A percentile compares a stretch with the other conserved stretches of the same genome.
Evolutionary conservation across 2,329 filamentous ascomycete species (phyloP).

Genomic region (Rhinocladiella similis): DNA sequence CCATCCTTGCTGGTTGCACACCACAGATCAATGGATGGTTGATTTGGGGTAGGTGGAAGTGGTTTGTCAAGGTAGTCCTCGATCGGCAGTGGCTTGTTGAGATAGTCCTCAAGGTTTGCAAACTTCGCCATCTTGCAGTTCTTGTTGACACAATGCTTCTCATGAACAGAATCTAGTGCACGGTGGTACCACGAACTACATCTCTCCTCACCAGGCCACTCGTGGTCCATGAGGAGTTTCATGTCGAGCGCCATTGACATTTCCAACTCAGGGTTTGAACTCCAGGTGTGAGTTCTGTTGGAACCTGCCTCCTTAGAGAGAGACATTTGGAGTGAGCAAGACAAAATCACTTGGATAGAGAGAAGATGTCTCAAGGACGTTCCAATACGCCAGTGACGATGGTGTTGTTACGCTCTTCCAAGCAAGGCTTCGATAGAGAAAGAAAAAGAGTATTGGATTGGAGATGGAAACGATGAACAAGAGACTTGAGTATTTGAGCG

Average conservation of each 20-base stretch:
- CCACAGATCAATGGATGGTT: slow-evolving; percentile 16
- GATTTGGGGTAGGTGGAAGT: slow-evolving; percentile 18
- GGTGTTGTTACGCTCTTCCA: background rate
- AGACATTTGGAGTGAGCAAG: background rate
- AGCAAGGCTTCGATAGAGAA: background rate
- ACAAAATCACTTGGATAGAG: too few relatives aligned
- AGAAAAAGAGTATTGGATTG: background rate
- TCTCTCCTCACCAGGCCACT: background rate
- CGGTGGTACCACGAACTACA: background rate
- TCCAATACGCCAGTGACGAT: background rate
- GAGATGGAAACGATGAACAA: background rate
- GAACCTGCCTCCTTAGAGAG: background rate
- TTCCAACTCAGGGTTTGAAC: background rate
- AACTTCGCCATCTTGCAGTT: background rate
- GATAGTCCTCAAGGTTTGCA: slow-evolving; percentile 10
- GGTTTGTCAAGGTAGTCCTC: slow-evolving; percentile 22
- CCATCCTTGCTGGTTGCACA: slow-evolving; percentile 1
- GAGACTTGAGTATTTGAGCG: background rate
- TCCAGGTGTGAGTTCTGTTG: background rate
- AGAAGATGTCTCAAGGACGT: background rate
- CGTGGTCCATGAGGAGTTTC: slow-evolving; percentile 1
- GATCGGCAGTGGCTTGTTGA: slow-evolving; percentile 15
- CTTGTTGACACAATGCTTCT: background rate
- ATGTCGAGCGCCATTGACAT: background rate
- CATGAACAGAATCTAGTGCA: background rate